Evolutionary conservation across 805 yeast species (phyloP), one percentile per base, ranked within the genome.

Genomic region (Candida nitratophila): DNA sequence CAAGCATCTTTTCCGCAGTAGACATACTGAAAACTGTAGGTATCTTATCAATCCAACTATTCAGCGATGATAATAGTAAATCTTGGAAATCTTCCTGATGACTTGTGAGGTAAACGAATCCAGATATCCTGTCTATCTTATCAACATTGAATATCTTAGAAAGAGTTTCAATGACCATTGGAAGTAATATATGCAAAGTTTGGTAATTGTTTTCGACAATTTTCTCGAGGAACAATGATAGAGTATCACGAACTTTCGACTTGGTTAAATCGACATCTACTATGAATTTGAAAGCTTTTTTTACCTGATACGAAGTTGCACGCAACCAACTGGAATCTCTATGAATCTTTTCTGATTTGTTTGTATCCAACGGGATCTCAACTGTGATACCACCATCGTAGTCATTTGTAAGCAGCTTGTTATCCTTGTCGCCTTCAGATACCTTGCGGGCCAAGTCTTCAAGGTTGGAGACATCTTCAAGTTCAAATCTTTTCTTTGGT

Each of bases 301-400:
- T 63, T 3, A 79, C 63, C 51, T 81, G 86, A 16, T 59, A 52
- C 4, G 73, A 59, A 0, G 84, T 77, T 0, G 73, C 79, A 14
- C 56, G 64, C n/a, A 79, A 54, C 87, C 87, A 81, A 15, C 71
- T 51, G 7, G 64, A 63, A 4, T 76, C 70, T 53, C 85, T 63
- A 48, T 59, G 64, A 5, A 41, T 27, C 19, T 51, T 54, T 10
- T 44, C 45, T 1, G 20, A 29, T 17, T 33, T 26, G 16, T 14
- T 20, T n/a, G 49, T 46, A 10, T n/a, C n/a, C 9, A n/a, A 9
- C 3, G 60, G 54, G 12, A 55, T 51, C 4, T 44, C 26, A 9
- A 54, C 53, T 10, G 42, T 45, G 12, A 55, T 22, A 3, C 35
- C 43, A 24, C 43, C 40, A 11, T 42, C 41, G 8, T 36, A n/a